Conservation (phyloP, 2,329 filamentous ascomycete genomes). For the Diplodia seriata region DNA sequence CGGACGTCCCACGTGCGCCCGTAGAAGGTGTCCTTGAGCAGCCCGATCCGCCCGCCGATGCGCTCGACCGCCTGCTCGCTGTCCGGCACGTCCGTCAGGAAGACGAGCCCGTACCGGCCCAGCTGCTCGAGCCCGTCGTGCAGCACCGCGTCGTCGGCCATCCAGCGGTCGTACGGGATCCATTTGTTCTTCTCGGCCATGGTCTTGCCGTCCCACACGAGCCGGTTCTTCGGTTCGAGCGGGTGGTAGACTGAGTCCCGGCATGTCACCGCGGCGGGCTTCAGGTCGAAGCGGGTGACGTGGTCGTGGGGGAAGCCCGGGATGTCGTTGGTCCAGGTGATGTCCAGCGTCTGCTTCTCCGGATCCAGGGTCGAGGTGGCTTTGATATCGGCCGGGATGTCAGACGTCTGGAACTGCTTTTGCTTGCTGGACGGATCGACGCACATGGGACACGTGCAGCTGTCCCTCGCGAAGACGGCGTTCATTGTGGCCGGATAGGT, state of each 20-base stretch:
- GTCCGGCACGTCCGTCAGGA: constrained; percentile 76
- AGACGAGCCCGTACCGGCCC: constrained; percentile 72
- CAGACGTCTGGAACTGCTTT: constrained; percentile 69
- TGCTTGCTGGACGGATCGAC: constrained; percentile 66
- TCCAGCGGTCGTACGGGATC: constrained; percentile 75
- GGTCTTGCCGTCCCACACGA: constrained; percentile 42
- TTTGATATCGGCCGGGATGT: constrained; percentile 63
- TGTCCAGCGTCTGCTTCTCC: constrained; percentile 56
- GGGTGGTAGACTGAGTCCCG: constrained; percentile 34
- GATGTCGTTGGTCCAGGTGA: constrained; percentile 69
- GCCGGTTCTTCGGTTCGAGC: constrained; percentile 41
- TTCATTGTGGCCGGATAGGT: constrained; percentile 10
- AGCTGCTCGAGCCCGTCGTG: constrained; percentile 69
- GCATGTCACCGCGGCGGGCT: constrained; percentile 35
- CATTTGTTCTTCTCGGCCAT: constrained; percentile 58
- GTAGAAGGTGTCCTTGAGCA: constrained; percentile 86
- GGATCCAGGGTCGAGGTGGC: constrained; percentile 39
- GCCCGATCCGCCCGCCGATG: constrained; percentile 76
- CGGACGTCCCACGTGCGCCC: constrained; percentile 89
- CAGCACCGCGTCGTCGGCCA: constrained; percentile 65
- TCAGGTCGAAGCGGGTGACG: constrained; percentile 41
- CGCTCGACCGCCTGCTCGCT: constrained; percentile 69
- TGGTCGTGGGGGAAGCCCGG: constrained; percentile 52
- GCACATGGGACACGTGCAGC: constrained; percentile 64
- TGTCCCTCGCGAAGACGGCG: constrained; percentile 53